Evolutionary conservation across 305 asterid genomes (phyloP), one percentile per base, ranked within the genome.

Genomic region (Fraxinus angustifolia): DNA sequence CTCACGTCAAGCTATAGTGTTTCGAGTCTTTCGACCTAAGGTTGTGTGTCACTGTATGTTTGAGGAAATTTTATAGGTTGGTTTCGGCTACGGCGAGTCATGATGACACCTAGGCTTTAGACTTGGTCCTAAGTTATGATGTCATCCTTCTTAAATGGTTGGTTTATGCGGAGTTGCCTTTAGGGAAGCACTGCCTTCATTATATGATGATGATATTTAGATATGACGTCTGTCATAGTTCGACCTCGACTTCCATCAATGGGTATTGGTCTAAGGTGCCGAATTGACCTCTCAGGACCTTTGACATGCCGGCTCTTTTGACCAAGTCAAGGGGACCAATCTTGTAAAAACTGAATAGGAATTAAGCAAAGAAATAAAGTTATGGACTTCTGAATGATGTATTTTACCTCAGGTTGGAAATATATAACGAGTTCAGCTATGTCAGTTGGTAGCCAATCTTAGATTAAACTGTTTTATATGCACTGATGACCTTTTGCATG

Each of bases 371-470:
- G 58, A 45, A 45, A 45, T 12, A 45, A 45, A 14, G 6, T 12
- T 45, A 45, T 45, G 17, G 17, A 45, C 1, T 45, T 45, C 58
- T 14, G 58, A 48, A 48, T 48, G 58, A 14, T 14, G 58, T 48
- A 48, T 48, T 48, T 48, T 14, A 14, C 60, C 60, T 3, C 21
- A 48, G 60, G 60, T 48, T 48, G 58, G 58, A 48, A 45, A 45
- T 45, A 45, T 45, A 14, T 45, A 45, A 12, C 56, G 62, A 4
- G 62, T n/a, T 53, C 62, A n/a, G 8, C 65, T n/a, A 53, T 82
- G 87, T 83, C 83, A 14, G 83, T 86, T 77, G 86, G 89, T 79
- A 82, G 84, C 84, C 84, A 68, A 84, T 84, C 79, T 76, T 73
- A 53, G 78, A 77, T 42, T 40, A 38, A 28, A 67, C 30, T 23